These are phyloP conservation scores for Datura wrightii DNA, from an alignment of 257 asterid genomes.

Conservation along the genomic window DNA sequence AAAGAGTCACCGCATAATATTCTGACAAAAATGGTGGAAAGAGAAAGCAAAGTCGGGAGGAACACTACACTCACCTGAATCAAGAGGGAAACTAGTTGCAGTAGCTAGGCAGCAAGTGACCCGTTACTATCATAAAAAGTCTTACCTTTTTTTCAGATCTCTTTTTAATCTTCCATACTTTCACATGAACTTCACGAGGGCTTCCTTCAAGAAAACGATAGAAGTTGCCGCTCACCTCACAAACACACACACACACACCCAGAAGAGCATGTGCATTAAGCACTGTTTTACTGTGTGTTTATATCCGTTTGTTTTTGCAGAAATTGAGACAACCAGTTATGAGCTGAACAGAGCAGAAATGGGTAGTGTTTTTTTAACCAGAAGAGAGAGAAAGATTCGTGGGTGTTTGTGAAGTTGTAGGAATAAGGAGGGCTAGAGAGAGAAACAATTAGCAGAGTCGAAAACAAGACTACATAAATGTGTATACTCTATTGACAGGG, in stretches of 20 bases:
- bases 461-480: neutral
- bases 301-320: slow-evolving; percentile 1
- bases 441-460: neutral
- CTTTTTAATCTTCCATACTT: slow-evolving; percentile 46
- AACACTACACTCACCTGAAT: slow-evolving; percentile 66
- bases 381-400: slow-evolving; percentile 18
- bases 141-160: slow-evolving; percentile 60
- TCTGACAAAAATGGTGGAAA: slow-evolving; percentile 40
- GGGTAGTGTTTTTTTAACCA: neutral
- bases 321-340: slow-evolving; percentile 32
- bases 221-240: slow-evolving; percentile 28
- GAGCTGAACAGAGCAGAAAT: slow-evolving; percentile 32
- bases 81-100: slow-evolving; percentile 56
- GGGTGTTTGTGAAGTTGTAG: slow-evolving; percentile 8
- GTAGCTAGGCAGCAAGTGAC: slow-evolving; percentile 53
- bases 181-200: slow-evolving; percentile 66
- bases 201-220: slow-evolving; percentile 36
- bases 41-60: slow-evolving; percentile 36
- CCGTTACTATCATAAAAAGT: slow-evolving; percentile 60
- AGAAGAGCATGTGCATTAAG: slow-evolving; percentile 15
- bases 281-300: slow-evolving; percentile 1
- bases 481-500: neutral
- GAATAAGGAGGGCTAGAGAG: slow-evolving; percentile 18
- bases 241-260: neutral
- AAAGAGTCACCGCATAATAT: slow-evolving; percentile 3